Conservation (phyloP, 2,329 filamentous ascomycete genomes). For the Chrysoporthe cubensis region DNA sequence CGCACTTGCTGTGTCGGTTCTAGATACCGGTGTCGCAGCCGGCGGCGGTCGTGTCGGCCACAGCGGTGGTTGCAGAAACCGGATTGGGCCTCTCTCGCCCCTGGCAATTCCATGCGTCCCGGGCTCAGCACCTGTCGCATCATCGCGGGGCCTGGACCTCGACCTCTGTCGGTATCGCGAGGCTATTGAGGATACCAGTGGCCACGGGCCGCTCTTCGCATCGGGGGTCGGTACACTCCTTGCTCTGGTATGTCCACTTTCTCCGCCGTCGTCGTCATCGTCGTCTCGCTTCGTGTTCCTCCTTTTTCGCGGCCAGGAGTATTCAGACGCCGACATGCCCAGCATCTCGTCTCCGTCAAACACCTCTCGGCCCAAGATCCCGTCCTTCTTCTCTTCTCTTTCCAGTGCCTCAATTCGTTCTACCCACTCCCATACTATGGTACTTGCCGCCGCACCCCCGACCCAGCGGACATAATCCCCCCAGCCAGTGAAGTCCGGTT, state of each 20-base stretch:
- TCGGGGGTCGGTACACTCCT: slow-evolving; percentile 31
- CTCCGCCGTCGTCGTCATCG: slow-evolving; percentile 38
- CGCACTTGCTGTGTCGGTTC: slow-evolving; percentile 65
- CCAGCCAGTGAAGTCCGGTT: slow-evolving; percentile 86
- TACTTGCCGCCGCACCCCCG: slow-evolving; percentile 89
- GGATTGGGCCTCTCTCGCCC: slow-evolving; percentile 33
- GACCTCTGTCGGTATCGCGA: slow-evolving; percentile 41
- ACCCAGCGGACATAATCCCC: slow-evolving; percentile 96
- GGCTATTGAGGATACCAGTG: slow-evolving; percentile 45
- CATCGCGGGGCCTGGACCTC: slow-evolving; percentile 32
- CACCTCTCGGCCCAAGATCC: slow-evolving; percentile 85
- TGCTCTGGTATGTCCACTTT: slow-evolving; percentile 31
- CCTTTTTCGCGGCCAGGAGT: slow-evolving; percentile 49
- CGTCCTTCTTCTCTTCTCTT: slow-evolving; percentile 91
- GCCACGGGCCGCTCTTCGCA: slow-evolving; percentile 44
- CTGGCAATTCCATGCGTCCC: slow-evolving; percentile 31
- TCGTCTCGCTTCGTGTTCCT: slow-evolving; percentile 37
- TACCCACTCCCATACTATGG: slow-evolving; percentile 99
- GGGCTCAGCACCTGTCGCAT: slow-evolving; percentile 26
- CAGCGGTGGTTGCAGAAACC: slow-evolving; percentile 52
- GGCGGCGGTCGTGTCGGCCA: slow-evolving; percentile 61
- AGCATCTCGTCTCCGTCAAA: slow-evolving; percentile 96
- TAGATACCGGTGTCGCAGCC: slow-evolving; percentile 60
- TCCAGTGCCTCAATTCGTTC: slow-evolving; percentile 92
- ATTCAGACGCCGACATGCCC: slow-evolving; percentile 60